Base-by-base conservation (phyloP, 257 asterid genomes). In the Solanum verrucosum region DNA sequence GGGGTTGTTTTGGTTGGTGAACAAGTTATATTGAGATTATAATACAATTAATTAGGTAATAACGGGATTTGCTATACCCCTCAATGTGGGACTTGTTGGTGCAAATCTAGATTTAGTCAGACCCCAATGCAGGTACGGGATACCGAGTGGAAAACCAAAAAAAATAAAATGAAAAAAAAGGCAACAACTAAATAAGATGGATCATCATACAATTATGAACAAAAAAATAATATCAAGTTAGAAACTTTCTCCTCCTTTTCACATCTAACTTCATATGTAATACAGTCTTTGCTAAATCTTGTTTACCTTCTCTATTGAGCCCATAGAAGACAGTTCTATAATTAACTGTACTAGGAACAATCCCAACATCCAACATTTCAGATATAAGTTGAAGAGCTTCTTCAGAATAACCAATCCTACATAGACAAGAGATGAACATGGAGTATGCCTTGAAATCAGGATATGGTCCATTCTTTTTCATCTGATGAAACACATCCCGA, bases 361-460 rank as follows among this genome's bases (percentile, higher is more conserved):
- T 93, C 90, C 98, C 96, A 84, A 52, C 42, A 14, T 65, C 89
- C 94, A 93, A 40, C 99, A 96, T 96, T 37, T 94, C 95, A 11
- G 91, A 60, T 67, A 94, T 72, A 71, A 96, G 98, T 42, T 84
- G 88, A 25, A 92, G 84, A 87, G 98, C 98, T 88, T 95, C 96
- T 91, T 94, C 98, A 71, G 99, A 96, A 87, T 88, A 88, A 52
- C 98, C 98, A 35, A 85, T 59, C 88, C 87, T 91, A 91, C 98
- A 94, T 3, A 96, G 94, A 88, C 98, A 93, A 75, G 90, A 85
- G 59, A 96, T 92, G 77, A 95, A 92, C 98, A 94, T 95, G 1
- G 99, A 93, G 46, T 96, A 95, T 25, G 98, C 90, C 93, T 92
- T 95, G 82, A 95, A 96, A 90, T 96, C 99, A 31, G 98, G 99